Percentiles rank a stretch among this genome's conserved stretches.
phyloP scores from a whole-genome alignment of 2,329 filamentous ascomycete genomes.

The Cladophialophora chaetospira region DNA sequence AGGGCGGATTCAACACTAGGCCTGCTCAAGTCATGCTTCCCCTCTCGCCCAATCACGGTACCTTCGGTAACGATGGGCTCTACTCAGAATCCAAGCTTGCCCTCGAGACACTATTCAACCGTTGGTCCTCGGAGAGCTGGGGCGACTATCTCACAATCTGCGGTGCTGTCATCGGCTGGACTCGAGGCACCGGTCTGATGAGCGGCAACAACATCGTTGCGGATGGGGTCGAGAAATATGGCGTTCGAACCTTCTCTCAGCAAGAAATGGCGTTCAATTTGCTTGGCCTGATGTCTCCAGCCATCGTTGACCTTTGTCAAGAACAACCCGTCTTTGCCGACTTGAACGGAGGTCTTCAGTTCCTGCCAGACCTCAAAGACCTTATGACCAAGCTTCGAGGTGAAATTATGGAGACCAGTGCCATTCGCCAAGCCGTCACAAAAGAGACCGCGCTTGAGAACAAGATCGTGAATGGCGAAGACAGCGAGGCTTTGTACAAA shows the following conservation, averaged over 20 bases:
- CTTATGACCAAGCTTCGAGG: constrained; percentile 91
- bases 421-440: constrained; percentile 87
- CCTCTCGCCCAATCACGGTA: constrained; percentile 96
- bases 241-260: constrained; percentile 97
- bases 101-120: constrained; percentile 95
- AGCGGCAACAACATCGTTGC: constrained; percentile 96
- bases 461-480: constrained; percentile 93
- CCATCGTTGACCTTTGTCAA: constrained; percentile 94
- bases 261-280: constrained; percentile 99
- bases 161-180: constrained; percentile 98
- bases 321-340: constrained; percentile 94
- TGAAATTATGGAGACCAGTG: constrained; percentile 91
- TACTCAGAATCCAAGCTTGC: constrained; percentile 98
- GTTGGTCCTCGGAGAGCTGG: constrained; percentile 98
- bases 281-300: constrained; percentile 90
- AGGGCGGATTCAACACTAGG: constrained; percentile 87
- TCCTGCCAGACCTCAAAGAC: constrained; percentile 92
- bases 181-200: constrained; percentile 97
- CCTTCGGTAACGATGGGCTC: constrained; percentile 94
- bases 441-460: constrained; percentile 97
- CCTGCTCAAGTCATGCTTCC: constrained; percentile 96
- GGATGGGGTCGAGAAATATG: constrained; percentile 93
- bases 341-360: constrained; percentile 95
- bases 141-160: constrained; percentile 97
- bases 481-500: constrained; percentile 89